phyloP scores from a whole-genome alignment of 1,139 yeast species.

The Yamadazyma triangularis region DNA sequence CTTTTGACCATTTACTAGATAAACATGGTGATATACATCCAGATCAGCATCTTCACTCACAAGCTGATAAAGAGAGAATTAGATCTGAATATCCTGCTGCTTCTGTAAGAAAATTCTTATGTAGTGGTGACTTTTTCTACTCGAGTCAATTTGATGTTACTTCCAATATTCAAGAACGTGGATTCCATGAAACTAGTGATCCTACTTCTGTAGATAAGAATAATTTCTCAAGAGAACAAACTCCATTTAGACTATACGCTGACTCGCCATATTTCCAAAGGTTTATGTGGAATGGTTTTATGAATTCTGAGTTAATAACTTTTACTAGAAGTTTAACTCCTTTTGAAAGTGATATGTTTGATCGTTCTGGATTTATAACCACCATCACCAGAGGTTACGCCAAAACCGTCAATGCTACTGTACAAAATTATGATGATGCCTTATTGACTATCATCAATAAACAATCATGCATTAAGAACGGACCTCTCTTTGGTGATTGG shows the following conservation, averaged over 20 bases:
- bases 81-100: constrained; percentile 52
- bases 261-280: constrained; percentile 46
- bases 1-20: constrained; percentile 37
- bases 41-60: not conserved
- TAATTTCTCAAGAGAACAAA: constrained; percentile 16
- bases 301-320: constrained; percentile 53
- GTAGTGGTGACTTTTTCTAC: constrained; percentile 63
- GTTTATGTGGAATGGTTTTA: constrained; percentile 63
- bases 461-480: constrained; percentile 57
- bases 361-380: constrained; percentile 52
- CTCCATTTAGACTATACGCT: constrained; percentile 31
- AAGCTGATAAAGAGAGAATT: constrained; percentile 7
- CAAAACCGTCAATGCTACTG: constrained; percentile 49
- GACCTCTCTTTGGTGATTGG: constrained; percentile 61
- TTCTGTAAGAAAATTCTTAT: constrained; percentile 50
- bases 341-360: constrained; percentile 48
- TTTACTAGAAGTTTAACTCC: constrained; percentile 54
- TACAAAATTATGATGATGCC: constrained; percentile 32
- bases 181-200: constrained; percentile 12
- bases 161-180: constrained; percentile 56
- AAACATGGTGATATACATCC: constrained; percentile 6
- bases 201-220: not conserved
- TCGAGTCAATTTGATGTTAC: constrained; percentile 65
- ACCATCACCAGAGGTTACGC: constrained; percentile 66
- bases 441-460: constrained; percentile 62